Percentiles rank a stretch among this genome's conserved stretches.
Conservation (phyloP, 305 asterid genomes). For the Andrographis paniculata region DNA sequence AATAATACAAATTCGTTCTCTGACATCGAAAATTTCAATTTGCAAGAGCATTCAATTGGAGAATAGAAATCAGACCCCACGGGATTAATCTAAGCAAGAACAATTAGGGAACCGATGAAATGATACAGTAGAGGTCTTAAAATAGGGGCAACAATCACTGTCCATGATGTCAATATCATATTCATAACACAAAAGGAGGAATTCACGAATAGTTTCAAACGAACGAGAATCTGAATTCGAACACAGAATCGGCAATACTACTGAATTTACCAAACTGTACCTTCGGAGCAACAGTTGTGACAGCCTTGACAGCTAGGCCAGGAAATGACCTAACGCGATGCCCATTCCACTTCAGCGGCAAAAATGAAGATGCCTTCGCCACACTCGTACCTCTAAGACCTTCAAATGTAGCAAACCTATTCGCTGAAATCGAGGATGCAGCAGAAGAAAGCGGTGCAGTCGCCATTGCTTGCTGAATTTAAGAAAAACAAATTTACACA, state of each 20-base stretch:
- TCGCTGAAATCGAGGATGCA: constrained; percentile 32
- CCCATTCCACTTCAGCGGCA: constrained; percentile 28
- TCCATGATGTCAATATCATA: no score
- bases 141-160: no score
- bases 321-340: constrained; percentile 32
- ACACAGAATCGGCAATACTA: not conserved
- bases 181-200: not conserved
- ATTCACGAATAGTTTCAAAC: not conserved
- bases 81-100: no score
- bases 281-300: constrained; percentile 83
- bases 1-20: no score
- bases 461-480: constrained; percentile 41
- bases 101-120: no score
- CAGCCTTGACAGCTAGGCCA: constrained; percentile 73
- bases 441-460: constrained; percentile 30
- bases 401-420: constrained; percentile 25
- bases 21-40: no score
- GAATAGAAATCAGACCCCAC: no score
- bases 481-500: no score
- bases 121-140: no score
- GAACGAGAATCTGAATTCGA: not conserved
- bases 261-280: no score
- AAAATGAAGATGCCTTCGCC: constrained; percentile 23
- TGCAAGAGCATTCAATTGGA: no score
- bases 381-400: constrained; percentile 30